Percentiles rank a stretch among this genome's conserved stretches.
These are phyloP conservation scores for Avena atlantica DNA, from an alignment of 176 grass and related monocot genomes.

Conservation along the genomic window DNA sequence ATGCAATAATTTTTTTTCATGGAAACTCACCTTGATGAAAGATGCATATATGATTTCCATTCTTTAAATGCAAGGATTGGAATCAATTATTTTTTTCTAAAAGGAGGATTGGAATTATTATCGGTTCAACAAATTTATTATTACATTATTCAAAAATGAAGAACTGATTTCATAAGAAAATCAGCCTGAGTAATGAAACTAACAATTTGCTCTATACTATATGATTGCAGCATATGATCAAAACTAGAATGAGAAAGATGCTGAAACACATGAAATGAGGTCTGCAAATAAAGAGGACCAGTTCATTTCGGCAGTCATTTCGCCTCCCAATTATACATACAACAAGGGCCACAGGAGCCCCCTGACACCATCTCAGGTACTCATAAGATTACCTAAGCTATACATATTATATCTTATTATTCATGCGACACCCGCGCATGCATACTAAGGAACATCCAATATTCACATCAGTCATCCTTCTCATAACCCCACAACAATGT, in stretches of 20 bases:
- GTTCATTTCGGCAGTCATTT: neutral
- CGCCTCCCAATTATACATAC: conserved; percentile 49
- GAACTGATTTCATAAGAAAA: neutral
- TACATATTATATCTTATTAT: conserved; percentile 47
- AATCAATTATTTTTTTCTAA: neutral
- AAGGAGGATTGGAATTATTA: neutral
- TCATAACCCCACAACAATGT: conserved; percentile 23
- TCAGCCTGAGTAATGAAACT: neutral
- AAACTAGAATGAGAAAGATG: neutral
- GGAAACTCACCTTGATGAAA: neutral
- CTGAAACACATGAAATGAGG: neutral
- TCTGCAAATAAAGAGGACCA: conserved; percentile 14
- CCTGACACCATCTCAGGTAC: neutral
- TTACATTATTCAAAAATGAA: neutral
- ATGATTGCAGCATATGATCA: conserved; percentile 4
- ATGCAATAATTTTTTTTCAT: neutral
- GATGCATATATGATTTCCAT: neutral
- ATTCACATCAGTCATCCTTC: conserved; percentile 45
- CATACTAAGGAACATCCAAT: conserved; percentile 41
- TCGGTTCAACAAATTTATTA: neutral
- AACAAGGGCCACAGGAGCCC: conserved; percentile 10
- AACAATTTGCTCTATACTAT: neutral
- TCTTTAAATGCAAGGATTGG: neutral
- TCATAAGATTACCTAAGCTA: conserved; percentile 40
- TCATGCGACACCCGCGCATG: conserved; percentile 16